Evolutionary conservation across 306 rosid genomes (phyloP), one percentile per base, ranked within the genome.

Genomic region (Acmispon strigosus): DNA sequence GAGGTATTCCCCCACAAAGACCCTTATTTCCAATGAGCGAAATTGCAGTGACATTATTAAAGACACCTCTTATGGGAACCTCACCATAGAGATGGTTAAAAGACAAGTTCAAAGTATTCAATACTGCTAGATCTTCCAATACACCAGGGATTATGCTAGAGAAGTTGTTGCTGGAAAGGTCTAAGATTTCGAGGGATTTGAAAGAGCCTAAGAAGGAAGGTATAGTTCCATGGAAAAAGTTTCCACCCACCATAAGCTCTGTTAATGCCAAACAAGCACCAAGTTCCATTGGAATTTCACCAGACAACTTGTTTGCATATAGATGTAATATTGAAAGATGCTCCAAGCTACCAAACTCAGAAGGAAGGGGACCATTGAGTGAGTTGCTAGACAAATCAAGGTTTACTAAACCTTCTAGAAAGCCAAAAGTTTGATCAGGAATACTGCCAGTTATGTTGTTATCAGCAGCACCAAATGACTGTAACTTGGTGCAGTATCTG

Each of bases 1-100:
- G 53, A 66, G 76, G 72, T 4, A 80, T 74, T 0, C 82, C 87
- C 1, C 84, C 85, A 57, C 84, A 80, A 15, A 80, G 85, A 55
- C 62, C 17, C 1, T 66, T 52, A 7, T 76, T 76, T 36, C 82
- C 51, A n/a, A 37, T 2, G 10, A 81, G 48, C 13, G 73, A 72
- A 48, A 67, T 24, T 7, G 42, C 52, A 43, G 66, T 53, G 29
- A 42, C 3, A 18, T 76, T 78, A 42, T 20, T 42, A 16, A 86
- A 83, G 10, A 72, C 70, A 3, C 84, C 77, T 57, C 63, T 48
- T 12, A 1, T 24, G 1, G 87, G 90, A 39, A 83, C 73, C 14
- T 72, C 82, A 8, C 90, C 85, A 8, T n/a, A 41, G 2, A 83
- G 73, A 63, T 74, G 43, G 70, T 80, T 80, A 19, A 37, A 74